These are phyloP conservation scores for Verticillium klebahnii DNA, from an alignment of 2,329 filamentous ascomycete species.

Conservation along the genomic window DNA sequence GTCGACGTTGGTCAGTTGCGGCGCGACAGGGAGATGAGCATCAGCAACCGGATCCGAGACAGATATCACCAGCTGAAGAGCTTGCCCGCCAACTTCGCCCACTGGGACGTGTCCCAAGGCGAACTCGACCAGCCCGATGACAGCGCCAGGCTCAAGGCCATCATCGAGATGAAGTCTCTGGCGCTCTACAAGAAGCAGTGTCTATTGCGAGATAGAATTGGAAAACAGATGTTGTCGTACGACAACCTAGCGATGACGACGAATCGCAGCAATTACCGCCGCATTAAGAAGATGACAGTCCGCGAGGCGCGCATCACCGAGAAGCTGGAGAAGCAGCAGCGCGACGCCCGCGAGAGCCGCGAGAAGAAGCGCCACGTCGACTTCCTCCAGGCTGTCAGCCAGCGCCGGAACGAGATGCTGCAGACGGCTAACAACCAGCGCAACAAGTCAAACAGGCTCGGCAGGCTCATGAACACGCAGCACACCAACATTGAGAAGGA, in stretches of 20 bases:
- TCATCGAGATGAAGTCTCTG: slow-evolving; percentile 94
- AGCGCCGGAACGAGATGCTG: slow-evolving; percentile 74
- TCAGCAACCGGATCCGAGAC: slow-evolving; percentile 86
- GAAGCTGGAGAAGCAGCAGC: slow-evolving; percentile 98
- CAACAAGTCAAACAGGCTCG: slow-evolving; percentile 77
- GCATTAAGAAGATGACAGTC: slow-evolving; percentile 95
- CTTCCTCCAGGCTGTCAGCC: slow-evolving; percentile 81
- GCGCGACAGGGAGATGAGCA: slow-evolving; percentile 79
- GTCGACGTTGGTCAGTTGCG: slow-evolving; percentile 82
- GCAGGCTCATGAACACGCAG: slow-evolving; percentile 81
- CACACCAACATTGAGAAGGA: slow-evolving; percentile 98
- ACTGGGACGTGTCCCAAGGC: slow-evolving; percentile 70
- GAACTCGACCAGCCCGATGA: slow-evolving; percentile 76
- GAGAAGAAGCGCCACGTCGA: slow-evolving; percentile 98
- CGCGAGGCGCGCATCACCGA: slow-evolving; percentile 95
- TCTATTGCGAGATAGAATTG: slow-evolving; percentile 78
- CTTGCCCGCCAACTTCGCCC: slow-evolving; percentile 78
- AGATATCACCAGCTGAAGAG: slow-evolving; percentile 80
- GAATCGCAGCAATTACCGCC: slow-evolving; percentile 83
- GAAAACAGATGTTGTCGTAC: slow-evolving; percentile 88
- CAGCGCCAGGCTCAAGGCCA: slow-evolving; percentile 76
- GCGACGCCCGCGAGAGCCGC: slow-evolving; percentile 88
- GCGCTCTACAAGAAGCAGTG: slow-evolving; percentile 85
- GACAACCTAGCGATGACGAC: slow-evolving; percentile 97
- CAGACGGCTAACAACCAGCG: slow-evolving; percentile 63